A percentile compares a stretch with the other conserved stretches of the same genome.
Conservation (phyloP, 805 yeast genomes). For the Candida pini region DNA sequence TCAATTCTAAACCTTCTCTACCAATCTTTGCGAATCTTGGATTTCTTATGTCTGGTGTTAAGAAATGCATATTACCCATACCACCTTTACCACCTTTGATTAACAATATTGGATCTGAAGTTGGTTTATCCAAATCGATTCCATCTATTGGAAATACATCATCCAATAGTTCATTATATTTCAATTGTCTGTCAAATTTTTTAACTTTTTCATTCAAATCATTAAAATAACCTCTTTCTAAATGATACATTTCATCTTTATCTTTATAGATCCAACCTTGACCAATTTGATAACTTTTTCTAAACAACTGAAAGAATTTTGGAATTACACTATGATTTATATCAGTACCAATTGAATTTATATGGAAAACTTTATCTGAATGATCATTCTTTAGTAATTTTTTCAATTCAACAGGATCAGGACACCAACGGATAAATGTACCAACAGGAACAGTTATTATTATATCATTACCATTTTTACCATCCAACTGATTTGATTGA, state of each 20-base stretch:
- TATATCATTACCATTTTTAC: constrained; percentile 76
- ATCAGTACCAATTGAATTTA: constrained; percentile 23
- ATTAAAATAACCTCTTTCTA: constrained; percentile 58
- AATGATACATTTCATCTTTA: constrained; percentile 65
- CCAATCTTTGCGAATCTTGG: constrained; percentile 87
- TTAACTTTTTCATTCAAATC: constrained; percentile 59
- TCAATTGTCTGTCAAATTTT: constrained; percentile 54
- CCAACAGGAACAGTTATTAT: constrained; percentile 89
- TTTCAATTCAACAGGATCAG: constrained; percentile 52
- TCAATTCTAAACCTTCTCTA: constrained; percentile 57
- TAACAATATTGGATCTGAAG: constrained; percentile 62
- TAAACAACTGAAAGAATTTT: constrained; percentile 49
- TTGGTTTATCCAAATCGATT: constrained; percentile 57
- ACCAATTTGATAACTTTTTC: constrained; percentile 62
- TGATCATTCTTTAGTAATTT: constrained; percentile 11
- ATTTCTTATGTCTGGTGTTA: constrained; percentile 76
- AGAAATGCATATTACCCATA: constrained; percentile 92
- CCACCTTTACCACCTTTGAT: constrained; percentile 91
- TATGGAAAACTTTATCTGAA: constrained; percentile 21
- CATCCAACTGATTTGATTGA: constrained; percentile 72
- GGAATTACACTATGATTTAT: constrained; percentile 25
- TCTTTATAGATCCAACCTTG: constrained; percentile 89
- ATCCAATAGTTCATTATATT: constrained; percentile 48
- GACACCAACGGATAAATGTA: constrained; percentile 79
- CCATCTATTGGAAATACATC: constrained; percentile 84